phyloP scores from a whole-genome alignment of 768 basidiomycete genomes.

The Nevesoporus exiguus region DNA sequence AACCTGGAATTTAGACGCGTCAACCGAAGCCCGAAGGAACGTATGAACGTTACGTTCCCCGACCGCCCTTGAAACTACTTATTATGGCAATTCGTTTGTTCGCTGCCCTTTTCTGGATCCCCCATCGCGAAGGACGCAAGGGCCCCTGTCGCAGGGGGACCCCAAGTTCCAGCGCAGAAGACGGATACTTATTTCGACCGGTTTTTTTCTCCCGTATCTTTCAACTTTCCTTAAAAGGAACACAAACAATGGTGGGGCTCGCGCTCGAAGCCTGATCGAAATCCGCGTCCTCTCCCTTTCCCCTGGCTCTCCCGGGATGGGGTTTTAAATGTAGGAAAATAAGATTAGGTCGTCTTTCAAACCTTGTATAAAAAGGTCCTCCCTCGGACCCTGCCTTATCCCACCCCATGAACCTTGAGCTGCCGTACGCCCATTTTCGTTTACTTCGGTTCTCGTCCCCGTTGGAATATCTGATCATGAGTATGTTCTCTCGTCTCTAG shows the following conservation, averaged over 20 bases:
- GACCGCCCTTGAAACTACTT: constrained; percentile 36
- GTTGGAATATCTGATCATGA: constrained; percentile 28
- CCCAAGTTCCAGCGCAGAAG: constrained; percentile 36
- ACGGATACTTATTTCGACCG: constrained; percentile 28
- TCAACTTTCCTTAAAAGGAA: constrained; percentile 33
- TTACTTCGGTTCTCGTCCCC: constrained; percentile 23
- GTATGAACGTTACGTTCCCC: constrained; percentile 31
- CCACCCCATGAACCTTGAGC: constrained; percentile 34
- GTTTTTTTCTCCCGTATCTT: constrained; percentile 27
- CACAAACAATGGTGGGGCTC: constrained; percentile 31
- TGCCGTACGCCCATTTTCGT: constrained; percentile 37
- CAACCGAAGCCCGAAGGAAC: constrained; percentile 21
- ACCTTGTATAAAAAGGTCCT: constrained; percentile 36
- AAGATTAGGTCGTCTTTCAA: constrained; percentile 29
- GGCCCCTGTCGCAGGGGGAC: constrained; percentile 25
- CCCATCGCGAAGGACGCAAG: constrained; percentile 25
- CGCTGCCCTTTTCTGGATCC: constrained; percentile 30
- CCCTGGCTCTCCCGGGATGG: constrained; percentile 22
- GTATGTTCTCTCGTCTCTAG: constrained; percentile 30
- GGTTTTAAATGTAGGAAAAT: constrained; percentile 26
- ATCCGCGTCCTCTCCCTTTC: constrained; percentile 8
- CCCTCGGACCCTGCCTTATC: constrained; percentile 31
- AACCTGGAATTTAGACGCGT: constrained; percentile 30
- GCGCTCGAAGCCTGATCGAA: constrained; percentile 18
- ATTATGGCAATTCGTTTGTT: constrained; percentile 37